Evolutionary conservation across 148 eudicot genomes (phyloP).

Genomic region (Fagopyrum esculentum): DNA sequence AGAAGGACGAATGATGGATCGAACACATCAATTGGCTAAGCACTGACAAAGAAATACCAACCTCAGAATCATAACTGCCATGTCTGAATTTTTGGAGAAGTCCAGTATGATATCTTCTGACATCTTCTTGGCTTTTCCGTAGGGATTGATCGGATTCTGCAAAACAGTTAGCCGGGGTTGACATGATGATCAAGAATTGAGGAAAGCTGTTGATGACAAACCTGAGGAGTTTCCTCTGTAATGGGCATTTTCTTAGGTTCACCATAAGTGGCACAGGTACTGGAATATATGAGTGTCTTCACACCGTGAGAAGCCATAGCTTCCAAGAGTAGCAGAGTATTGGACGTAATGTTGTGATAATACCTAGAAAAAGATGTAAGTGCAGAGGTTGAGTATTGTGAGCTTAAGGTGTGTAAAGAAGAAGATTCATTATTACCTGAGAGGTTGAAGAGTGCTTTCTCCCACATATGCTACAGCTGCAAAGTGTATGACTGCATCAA

Average conservation of each 20-base stretch:
- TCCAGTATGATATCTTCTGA: conserved; percentile 93
- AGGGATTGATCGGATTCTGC: conserved; percentile 94
- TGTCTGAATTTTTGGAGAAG: conserved; percentile 57
- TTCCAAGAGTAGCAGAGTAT: conserved; percentile 72
- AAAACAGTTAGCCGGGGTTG: conserved; percentile 15
- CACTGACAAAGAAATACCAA: conserved; percentile 16
- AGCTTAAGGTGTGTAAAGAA: no score
- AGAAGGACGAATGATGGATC: background rate
- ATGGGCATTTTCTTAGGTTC: conserved; percentile 98
- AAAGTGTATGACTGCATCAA: conserved; percentile 95
- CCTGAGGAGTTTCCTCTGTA: conserved; percentile 94
- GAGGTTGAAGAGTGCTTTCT: conserved; percentile 90
- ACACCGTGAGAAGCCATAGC: conserved; percentile 82
- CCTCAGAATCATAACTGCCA: conserved; percentile 96
- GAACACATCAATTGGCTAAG: background rate
- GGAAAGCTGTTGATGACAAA: conserved; percentile 11
- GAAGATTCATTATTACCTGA: conserved; percentile 34
- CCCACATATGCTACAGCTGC: conserved; percentile 99
- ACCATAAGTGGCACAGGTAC: conserved; percentile 98
- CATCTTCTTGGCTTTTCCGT: conserved; percentile 98
- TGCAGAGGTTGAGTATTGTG: no score
- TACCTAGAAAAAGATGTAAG: conserved; percentile 40
- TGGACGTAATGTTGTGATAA: conserved; percentile 95
- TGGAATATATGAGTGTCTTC: conserved; percentile 74
- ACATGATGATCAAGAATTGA: background rate